phyloP scores from a whole-genome alignment of 192 early-diverging fungal genomes.

The Coemansia sp. region DNA sequence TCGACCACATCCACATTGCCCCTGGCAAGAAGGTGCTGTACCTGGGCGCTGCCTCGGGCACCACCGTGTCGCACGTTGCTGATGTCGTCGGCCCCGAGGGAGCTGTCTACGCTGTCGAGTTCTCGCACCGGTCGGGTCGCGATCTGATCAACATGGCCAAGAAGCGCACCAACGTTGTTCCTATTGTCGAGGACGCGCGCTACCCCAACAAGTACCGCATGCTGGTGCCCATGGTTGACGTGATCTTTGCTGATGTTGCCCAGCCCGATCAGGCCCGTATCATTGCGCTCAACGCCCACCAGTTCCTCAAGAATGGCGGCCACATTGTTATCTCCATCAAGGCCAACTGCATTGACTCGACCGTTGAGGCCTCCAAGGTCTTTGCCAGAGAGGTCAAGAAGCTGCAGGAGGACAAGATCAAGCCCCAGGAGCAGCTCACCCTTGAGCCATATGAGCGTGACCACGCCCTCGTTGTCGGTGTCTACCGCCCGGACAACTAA shows the following conservation, averaged over 20 bases:
- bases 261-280: conserved; percentile 99
- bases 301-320: conserved; percentile 96
- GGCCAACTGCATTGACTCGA: conserved; percentile 99
- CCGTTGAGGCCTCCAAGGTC: conserved; percentile 90
- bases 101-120: conserved; percentile 98
- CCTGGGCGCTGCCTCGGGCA: conserved; percentile 93
- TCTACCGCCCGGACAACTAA: conserved; percentile 58
- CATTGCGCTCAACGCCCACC: conserved; percentile 93
- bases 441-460: conserved; percentile 99
- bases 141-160: conserved; percentile 99
- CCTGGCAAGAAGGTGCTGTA: conserved; percentile 98
- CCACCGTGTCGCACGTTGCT: conserved; percentile 94
- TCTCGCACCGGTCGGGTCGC: conserved; percentile 98
- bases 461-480: conserved; percentile 95
- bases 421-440: conserved; percentile 94
- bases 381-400: conserved; percentile 98
- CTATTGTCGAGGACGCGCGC: conserved; percentile 99
- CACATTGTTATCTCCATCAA: conserved; percentile 99
- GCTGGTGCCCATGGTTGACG: conserved; percentile 96
- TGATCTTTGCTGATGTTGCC: conserved; percentile 99
- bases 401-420: conserved; percentile 78
- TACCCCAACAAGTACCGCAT: conserved; percentile 99
- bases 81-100: conserved; percentile 96
- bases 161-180: conserved; percentile 99
- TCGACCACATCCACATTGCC: conserved; percentile 92